These are phyloP conservation scores for Zhuliangozyma blackwelliae DNA, from an alignment of 1,139 yeast genomes.

Conservation along the genomic window DNA sequence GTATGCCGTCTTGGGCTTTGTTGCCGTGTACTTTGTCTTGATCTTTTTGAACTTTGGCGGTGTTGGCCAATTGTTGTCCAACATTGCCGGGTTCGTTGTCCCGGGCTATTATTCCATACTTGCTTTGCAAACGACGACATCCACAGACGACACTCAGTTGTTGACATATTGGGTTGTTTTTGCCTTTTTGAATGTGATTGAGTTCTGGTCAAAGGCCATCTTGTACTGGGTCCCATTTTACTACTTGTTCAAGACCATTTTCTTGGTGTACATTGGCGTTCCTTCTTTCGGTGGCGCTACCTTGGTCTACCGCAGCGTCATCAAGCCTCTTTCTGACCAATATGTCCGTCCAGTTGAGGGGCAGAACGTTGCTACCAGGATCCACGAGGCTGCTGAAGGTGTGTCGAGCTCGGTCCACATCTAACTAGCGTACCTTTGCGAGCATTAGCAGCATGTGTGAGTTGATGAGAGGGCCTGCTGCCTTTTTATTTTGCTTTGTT, in stretches of 20 bases:
- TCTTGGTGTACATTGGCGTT: slow-evolving; percentile 82
- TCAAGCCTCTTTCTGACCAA: slow-evolving; percentile 71
- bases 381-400: slow-evolving; percentile 47
- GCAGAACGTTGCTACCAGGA: slow-evolving; percentile 25
- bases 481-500: too few relatives aligned
- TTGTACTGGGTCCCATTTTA: slow-evolving; percentile 95
- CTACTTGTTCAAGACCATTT: slow-evolving; percentile 86
- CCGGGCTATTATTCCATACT: slow-evolving; percentile 88
- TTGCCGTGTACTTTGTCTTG: slow-evolving; percentile 63
- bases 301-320: slow-evolving; percentile 55
- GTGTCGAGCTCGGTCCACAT: slow-evolving; percentile 27
- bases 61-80: slow-evolving; percentile 86
- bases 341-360: slow-evolving; percentile 33
- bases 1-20: slow-evolving; percentile 69
- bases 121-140: slow-evolving; percentile 70
- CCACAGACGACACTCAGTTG: slow-evolving; percentile 77
- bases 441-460: background rate
- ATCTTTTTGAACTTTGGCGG: slow-evolving; percentile 91
- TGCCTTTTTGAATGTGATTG: slow-evolving; percentile 83
- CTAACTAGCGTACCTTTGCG: slow-evolving; percentile 3
- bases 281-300: slow-evolving; percentile 88
- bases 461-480: too few relatives aligned
- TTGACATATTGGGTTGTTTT: slow-evolving; percentile 97
- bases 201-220: slow-evolving; percentile 93
- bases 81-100: slow-evolving; percentile 83